Evolutionary conservation across 1,284 basidiomycete genomes (phyloP).

Genomic region (Volvariella volvacea): DNA sequence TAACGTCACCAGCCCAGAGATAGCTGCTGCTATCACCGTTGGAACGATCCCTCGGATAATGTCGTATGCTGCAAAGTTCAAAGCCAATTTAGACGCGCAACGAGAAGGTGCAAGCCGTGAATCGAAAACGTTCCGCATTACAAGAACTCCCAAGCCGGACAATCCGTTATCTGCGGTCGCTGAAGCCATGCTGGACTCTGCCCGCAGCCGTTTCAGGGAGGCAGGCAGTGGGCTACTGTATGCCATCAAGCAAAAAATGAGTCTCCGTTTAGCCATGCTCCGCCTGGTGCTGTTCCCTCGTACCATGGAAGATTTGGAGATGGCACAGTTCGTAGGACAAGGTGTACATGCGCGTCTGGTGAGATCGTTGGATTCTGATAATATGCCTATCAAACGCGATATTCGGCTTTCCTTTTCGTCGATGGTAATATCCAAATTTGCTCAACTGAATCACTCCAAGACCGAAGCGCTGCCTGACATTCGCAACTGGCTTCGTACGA

Average conservation of each 20-base stretch:
- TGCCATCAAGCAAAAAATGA: slow-evolving; percentile 65
- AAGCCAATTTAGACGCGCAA: slow-evolving; percentile 65
- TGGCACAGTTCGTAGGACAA: slow-evolving; percentile 63
- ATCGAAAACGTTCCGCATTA: slow-evolving; percentile 64
- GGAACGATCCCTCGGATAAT: slow-evolving; percentile 69
- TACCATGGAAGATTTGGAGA: slow-evolving; percentile 64
- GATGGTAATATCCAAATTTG: slow-evolving; percentile 68
- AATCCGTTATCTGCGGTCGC: slow-evolving; percentile 79
- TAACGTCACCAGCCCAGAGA: slow-evolving; percentile 65
- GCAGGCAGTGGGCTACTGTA: slow-evolving; percentile 52
- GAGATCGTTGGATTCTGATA: slow-evolving; percentile 48
- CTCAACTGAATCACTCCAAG: slow-evolving; percentile 44
- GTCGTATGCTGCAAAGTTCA: slow-evolving; percentile 67
- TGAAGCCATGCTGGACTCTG: slow-evolving; percentile 74
- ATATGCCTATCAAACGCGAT: slow-evolving; percentile 47
- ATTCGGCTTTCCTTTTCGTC: slow-evolving; percentile 64
- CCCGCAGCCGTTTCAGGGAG: slow-evolving; percentile 61
- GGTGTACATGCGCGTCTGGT: slow-evolving; percentile 63
- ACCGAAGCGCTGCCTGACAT: slow-evolving; percentile 21
- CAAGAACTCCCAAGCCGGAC: slow-evolving; percentile 60
- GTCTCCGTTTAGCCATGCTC: slow-evolving; percentile 53
- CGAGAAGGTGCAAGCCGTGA: slow-evolving; percentile 67
- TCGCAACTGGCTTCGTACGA: slow-evolving; percentile 43
- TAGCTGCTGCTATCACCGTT: slow-evolving; percentile 67
- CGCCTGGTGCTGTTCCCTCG: slow-evolving; percentile 71